Percentiles rank a stretch among this genome's conserved stretches.
Evolutionary conservation across 352 stramenopile species (phyloP).

Genomic region (Pythium graminicola): DNA sequence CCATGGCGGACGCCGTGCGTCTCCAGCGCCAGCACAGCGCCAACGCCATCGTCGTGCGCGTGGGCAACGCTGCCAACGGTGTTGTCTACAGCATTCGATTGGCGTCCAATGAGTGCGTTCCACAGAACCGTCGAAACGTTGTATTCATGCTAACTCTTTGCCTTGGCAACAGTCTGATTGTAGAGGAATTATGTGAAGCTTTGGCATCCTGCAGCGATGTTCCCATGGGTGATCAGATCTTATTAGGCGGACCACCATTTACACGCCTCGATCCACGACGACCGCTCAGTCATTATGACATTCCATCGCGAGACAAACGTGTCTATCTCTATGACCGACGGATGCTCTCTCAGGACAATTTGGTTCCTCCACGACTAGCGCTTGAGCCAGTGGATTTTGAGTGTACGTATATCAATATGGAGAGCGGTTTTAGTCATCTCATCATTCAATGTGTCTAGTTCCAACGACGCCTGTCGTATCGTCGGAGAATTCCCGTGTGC

Average conservation of each 20-base stretch:
- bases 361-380: constrained; percentile 24
- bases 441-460: constrained; percentile 25
- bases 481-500: constrained; percentile 56
- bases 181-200: constrained; percentile 65
- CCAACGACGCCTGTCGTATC: constrained; percentile 44
- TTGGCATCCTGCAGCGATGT: constrained; percentile 53
- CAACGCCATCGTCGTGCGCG: constrained; percentile 27
- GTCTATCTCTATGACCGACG: constrained; percentile 81
- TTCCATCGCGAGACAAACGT: constrained; percentile 49
- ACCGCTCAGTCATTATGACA: constrained; percentile 56
- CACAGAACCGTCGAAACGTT: no score
- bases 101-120: constrained; percentile 40
- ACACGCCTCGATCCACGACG: constrained; percentile 65
- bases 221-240: constrained; percentile 63
- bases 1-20: constrained; percentile 11
- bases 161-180: constrained; percentile 35
- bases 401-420: constrained; percentile 10
- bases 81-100: constrained; percentile 22
- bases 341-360: constrained; percentile 63
- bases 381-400: constrained; percentile 44
- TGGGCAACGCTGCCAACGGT: constrained; percentile 26
- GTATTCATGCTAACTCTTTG: not conserved
- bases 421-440: not conserved
- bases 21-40: constrained; percentile 7
- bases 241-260: constrained; percentile 73